Evolutionary conservation across 805 yeast genomes (phyloP), one percentile per base, ranked within the genome.

Genomic region (Metschnikowia borealis): DNA sequence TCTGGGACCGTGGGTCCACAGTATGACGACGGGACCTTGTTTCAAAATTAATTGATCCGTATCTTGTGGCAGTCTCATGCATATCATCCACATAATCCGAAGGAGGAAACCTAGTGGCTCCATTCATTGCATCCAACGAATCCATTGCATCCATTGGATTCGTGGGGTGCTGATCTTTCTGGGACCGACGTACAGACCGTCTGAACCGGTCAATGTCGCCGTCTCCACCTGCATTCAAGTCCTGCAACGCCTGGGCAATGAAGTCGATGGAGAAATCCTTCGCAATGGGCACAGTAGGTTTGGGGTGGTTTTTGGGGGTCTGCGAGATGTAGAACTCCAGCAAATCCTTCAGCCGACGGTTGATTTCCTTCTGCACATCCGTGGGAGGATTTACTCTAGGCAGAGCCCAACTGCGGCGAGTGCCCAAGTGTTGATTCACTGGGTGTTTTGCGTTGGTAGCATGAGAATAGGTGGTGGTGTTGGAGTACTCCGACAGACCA

Each of bases 221-320:
- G 49, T 74, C 63, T 5, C 78, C 78, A 11, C 78, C 78, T 1
- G 66, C 58, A 50, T 73, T 72, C 54, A 74, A 66, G 56, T 74
- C 78, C 54, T 74, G 77, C 33, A 74, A 59, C 1, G 77, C 78
- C 49, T 73, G 72, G 13, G 78, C 77, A 23, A 74, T 74, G 50
- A 69, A 74, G 50, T 74, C 78, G 31, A 74, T 69, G 2, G 76
- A 71, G 52, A 74, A 74, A 51, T 74, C 78, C 50, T 73, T 72
- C 48, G 65, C 61, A 7, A 73, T 63, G 8, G 76, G 76, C 29
- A 70, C 66, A 21, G 40, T 26, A n/a, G 46, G 46, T 34, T 33
- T 47, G 10, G 68, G 57, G 36, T 69, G 72, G 48, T 65, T 64
- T 3, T 68, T 54, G 49, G 67, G 65, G 38, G 34, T 43, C 3